phyloP scores from a whole-genome alignment of 2,329 filamentous ascomycete species.

The Didymella sp. region DNA sequence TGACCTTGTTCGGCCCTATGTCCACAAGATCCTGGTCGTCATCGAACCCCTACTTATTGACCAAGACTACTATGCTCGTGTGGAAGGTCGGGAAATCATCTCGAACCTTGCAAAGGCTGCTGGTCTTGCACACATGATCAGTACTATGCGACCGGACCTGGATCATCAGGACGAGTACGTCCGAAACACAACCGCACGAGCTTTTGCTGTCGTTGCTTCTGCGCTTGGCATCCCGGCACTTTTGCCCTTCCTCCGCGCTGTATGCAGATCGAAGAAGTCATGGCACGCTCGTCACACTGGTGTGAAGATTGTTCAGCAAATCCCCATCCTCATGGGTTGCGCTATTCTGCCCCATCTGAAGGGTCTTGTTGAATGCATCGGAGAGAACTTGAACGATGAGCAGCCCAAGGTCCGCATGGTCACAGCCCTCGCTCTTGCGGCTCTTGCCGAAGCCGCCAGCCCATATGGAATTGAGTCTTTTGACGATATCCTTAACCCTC shows the following conservation, averaged over 20 bases:
- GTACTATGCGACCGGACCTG: constrained; percentile 98
- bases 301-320: constrained; percentile 99
- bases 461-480: constrained; percentile 99
- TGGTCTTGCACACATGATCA: constrained; percentile 98
- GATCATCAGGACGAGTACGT: constrained; percentile 99
- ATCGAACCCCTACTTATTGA: constrained; percentile 99
- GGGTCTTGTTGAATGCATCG: constrained; percentile 94
- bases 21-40: constrained; percentile 97
- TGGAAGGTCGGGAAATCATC: constrained; percentile 98
- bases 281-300: constrained; percentile 98
- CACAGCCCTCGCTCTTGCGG: constrained; percentile 92
- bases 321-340: constrained; percentile 98
- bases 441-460: constrained; percentile 92
- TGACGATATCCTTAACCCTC: constrained; percentile 93
- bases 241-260: constrained; percentile 91
- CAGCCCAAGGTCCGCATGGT: constrained; percentile 98
- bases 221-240: constrained; percentile 94
- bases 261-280: constrained; percentile 97
- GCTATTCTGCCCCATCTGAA: constrained; percentile 95
- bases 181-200: constrained; percentile 93
- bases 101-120: constrained; percentile 97
- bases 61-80: constrained; percentile 98
- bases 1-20: constrained; percentile 92
- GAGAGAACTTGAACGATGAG: constrained; percentile 93
- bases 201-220: constrained; percentile 95